Conservation (phyloP, 1,284 basidiomycete species). For the Ceratobasidium theobromae region DNA sequence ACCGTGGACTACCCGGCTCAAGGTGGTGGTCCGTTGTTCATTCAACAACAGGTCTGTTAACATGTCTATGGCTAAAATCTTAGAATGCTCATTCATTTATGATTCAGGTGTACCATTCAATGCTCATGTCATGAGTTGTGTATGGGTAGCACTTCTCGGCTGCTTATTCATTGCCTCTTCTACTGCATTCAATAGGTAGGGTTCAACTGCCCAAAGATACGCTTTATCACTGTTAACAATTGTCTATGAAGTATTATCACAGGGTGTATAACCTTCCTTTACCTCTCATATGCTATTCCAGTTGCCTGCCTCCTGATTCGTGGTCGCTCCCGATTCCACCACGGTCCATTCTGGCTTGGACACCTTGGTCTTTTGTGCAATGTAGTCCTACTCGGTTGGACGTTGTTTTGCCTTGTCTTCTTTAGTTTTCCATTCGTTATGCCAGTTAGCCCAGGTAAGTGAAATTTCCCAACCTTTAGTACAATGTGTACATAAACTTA, state of each 20-base stretch:
- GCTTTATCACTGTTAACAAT: not conserved
- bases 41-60: slow-evolving; percentile 3
- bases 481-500: not conserved
- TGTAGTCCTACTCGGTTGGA: slow-evolving; percentile 6
- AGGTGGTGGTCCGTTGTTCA: slow-evolving; percentile 2
- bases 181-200: slow-evolving; percentile 7
- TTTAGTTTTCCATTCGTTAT: slow-evolving; percentile 11
- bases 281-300: slow-evolving; percentile 10
- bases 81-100: not conserved
- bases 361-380: not conserved
- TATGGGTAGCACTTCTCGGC: not conserved
- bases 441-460: not conserved
- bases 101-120: slow-evolving; percentile 1
- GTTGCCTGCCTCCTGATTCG: not conserved
- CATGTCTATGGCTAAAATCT: not conserved
- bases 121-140: slow-evolving; percentile 9
- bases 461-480: not conserved
- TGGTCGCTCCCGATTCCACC: not conserved
- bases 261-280: slow-evolving; percentile 6
- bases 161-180: slow-evolving; percentile 6
- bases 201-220: not conserved
- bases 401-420: not conserved
- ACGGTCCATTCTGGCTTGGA: slow-evolving; percentile 6
- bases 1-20: slow-evolving; percentile 1
- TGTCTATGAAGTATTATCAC: not conserved